A percentile compares a stretch with the other conserved stretches of the same genome.
These are phyloP conservation scores for Tuber brumale DNA, from an alignment of 495 filamentous ascomycete genomes.

Conservation along the genomic window DNA sequence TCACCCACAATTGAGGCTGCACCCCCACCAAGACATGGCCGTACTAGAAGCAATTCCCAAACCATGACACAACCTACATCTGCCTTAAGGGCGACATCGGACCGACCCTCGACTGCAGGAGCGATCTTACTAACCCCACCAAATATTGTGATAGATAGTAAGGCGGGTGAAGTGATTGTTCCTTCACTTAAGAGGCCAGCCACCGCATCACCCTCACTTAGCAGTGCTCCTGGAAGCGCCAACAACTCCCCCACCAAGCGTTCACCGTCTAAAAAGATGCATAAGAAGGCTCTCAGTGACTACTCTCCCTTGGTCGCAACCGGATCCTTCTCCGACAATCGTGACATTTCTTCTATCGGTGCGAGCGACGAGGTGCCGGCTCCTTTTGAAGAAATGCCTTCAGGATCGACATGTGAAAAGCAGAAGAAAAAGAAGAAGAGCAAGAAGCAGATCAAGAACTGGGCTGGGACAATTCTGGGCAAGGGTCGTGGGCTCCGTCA, in stretches of 20 bases:
- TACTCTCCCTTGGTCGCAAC: conserved; percentile 33
- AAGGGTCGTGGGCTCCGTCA: conserved; percentile 38
- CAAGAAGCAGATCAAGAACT: conserved; percentile 42
- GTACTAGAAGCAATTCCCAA: conserved; percentile 41
- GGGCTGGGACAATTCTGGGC: conserved; percentile 39
- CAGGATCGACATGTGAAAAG: conserved; percentile 20
- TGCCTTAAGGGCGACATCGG: conserved; percentile 36
- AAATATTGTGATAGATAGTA: conserved; percentile 12
- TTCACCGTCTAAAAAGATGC: conserved; percentile 33
- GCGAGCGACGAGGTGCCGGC: conserved; percentile 8
- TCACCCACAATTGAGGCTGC: conserved; percentile 12
- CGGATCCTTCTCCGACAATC: conserved; percentile 19
- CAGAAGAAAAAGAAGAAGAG: conserved; percentile 40
- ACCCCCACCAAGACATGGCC: conserved; percentile 31
- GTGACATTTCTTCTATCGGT: conserved; percentile 4
- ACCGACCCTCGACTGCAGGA: conserved; percentile 40
- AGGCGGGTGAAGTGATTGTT: conserved; percentile 12
- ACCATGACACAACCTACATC: conserved; percentile 38
- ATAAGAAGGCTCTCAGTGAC: conserved; percentile 41
- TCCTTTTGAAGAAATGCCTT: conserved; percentile 12
- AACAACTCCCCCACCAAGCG: conserved; percentile 23
- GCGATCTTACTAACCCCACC: conserved; percentile 36
- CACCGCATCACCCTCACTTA: conserved; percentile 19
- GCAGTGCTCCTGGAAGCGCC: conserved; percentile 16
- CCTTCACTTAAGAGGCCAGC: conserved; percentile 30